phyloP scores from a whole-genome alignment of 2,329 filamentous ascomycete genomes.

The Phaeoacremonium minimum region DNA sequence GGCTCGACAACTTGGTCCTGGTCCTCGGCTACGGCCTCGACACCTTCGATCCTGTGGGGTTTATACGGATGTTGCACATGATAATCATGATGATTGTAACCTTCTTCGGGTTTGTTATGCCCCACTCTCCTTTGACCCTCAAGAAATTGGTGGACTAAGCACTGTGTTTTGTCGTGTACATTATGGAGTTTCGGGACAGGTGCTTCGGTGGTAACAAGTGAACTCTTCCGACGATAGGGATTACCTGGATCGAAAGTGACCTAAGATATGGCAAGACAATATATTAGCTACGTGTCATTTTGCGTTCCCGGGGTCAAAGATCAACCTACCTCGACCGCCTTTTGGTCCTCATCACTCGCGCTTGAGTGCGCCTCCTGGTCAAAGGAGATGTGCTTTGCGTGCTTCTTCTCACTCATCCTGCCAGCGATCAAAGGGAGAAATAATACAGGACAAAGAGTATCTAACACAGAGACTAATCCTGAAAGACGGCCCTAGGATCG shows the following conservation, averaged over 20 bases:
- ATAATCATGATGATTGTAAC: constrained; percentile 7
- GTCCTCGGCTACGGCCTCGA: background rate
- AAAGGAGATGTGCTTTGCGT: constrained; percentile 20
- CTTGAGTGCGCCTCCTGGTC: constrained; percentile 31
- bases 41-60: background rate
- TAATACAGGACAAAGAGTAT: too few relatives aligned
- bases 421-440: too few relatives aligned
- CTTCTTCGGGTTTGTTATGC: constrained; percentile 14
- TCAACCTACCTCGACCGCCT: constrained; percentile 43
- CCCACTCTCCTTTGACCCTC: constrained; percentile 45
- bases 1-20: constrained; percentile 22
- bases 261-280: constrained; percentile 22
- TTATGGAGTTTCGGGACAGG: constrained; percentile 27
- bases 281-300: background rate
- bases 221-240: constrained; percentile 62
- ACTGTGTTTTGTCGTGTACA: constrained; percentile 44
- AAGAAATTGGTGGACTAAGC: constrained; percentile 62
- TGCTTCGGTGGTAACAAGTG: constrained; percentile 50
- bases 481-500: too few relatives aligned
- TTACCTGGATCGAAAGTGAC: constrained; percentile 60
- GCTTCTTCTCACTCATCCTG: too few relatives aligned
- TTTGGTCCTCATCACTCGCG: constrained; percentile 46
- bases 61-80: constrained; percentile 4
- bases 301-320: too few relatives aligned
- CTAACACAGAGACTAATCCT: too few relatives aligned